Percentiles rank a stretch among this genome's conserved stretches.
Evolutionary conservation across 2,329 filamentous ascomycete genomes (phyloP).

Genomic region (Pyrenophora teres): DNA sequence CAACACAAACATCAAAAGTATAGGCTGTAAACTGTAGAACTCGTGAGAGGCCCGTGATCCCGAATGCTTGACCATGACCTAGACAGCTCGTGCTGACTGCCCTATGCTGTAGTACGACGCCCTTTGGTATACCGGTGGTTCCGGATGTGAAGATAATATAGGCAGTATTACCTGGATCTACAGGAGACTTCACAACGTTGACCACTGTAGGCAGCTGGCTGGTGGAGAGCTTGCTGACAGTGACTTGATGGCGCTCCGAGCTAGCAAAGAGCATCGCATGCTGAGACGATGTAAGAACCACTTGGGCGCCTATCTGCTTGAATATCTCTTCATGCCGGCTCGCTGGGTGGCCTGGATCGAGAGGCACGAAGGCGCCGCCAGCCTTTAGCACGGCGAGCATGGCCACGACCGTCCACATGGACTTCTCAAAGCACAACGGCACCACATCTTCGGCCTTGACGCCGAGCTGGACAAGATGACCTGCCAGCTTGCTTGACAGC

Average conservation of each 20-base stretch:
- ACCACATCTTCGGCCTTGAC: background rate
- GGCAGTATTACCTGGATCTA: background rate
- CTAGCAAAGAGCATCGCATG: too few relatives aligned
- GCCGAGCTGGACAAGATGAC: too few relatives aligned
- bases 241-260: too few relatives aligned
- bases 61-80: background rate
- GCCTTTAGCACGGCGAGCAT: background rate
- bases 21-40: slow-evolving; percentile 7
- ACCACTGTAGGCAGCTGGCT: too few relatives aligned
- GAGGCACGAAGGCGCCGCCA: background rate
- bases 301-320: too few relatives aligned
- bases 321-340: too few relatives aligned
- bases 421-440: background rate
- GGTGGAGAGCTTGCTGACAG: too few relatives aligned
- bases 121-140: background rate
- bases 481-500: too few relatives aligned
- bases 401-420: background rate
- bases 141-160: slow-evolving; percentile 55
- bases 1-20: slow-evolving; percentile 49
- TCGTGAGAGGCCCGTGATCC: background rate
- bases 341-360: background rate
- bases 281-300: too few relatives aligned
- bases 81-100: slow-evolving; percentile 48
- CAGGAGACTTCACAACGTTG: too few relatives aligned
- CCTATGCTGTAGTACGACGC: slow-evolving; percentile 48